phyloP scores from a whole-genome alignment of 768 basidiomycete genomes.

The Sarcodon sp. region DNA sequence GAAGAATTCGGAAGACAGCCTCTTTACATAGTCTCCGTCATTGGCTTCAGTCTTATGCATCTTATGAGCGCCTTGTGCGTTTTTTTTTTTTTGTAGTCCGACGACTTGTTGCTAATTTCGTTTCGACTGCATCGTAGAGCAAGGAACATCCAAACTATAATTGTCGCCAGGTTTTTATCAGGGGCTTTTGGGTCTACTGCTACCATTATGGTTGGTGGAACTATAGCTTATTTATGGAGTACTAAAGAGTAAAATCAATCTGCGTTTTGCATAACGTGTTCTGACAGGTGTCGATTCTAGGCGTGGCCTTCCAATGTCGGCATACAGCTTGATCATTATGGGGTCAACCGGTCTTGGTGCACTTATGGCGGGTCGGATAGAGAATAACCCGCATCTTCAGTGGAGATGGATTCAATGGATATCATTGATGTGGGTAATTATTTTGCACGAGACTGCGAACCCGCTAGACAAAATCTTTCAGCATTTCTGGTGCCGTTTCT shows the following conservation, averaged over 20 bases:
- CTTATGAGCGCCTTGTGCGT: conserved; percentile 29
- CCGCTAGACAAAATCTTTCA: conserved; percentile 10
- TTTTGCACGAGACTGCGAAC: background rate
- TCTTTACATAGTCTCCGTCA: conserved; percentile 36
- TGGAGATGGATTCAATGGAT: conserved; percentile 89
- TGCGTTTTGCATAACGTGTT: background rate
- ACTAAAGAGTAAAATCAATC: conserved; percentile 36
- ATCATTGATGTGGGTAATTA: conserved; percentile 39
- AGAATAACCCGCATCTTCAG: conserved; percentile 37
- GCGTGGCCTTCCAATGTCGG: conserved; percentile 67
- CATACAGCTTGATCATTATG: conserved; percentile 51
- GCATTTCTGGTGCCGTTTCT: conserved; percentile 39
- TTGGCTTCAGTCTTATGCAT: conserved; percentile 39
- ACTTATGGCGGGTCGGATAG: conserved; percentile 52
- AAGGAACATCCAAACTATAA: conserved; percentile 42
- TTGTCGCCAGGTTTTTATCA: conserved; percentile 47
- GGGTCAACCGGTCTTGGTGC: conserved; percentile 56
- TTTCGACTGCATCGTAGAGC: conserved; percentile 13
- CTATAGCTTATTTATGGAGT: conserved; percentile 57
- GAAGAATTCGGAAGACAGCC: conserved; percentile 62
- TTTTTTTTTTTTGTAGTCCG: background rate
- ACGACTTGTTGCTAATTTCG: background rate
- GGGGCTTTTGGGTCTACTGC: conserved; percentile 61
- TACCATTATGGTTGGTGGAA: conserved; percentile 66
- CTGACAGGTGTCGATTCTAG: conserved; percentile 18